phyloP scores from a whole-genome alignment of 1,284 basidiomycete species.

The Tilletia caries region DNA sequence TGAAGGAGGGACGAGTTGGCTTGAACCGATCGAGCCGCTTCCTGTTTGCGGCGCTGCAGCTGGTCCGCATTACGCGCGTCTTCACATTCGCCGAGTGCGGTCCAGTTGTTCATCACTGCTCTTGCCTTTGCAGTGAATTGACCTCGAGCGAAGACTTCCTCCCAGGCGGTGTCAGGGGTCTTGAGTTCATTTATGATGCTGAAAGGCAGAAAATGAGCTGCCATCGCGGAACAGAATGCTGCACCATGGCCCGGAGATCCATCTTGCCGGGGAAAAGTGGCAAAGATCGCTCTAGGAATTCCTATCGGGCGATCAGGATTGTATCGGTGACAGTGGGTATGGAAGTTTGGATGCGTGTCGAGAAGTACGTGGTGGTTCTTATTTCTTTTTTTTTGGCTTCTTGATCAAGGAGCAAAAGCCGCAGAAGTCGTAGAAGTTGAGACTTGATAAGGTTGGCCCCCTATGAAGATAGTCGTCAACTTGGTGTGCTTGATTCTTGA shows the following conservation, averaged over 20 bases:
- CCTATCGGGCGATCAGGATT: background rate
- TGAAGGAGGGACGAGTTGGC: too few relatives aligned
- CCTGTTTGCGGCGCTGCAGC: background rate
- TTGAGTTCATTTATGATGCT: background rate
- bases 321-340: background rate
- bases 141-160: background rate
- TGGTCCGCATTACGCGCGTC: background rate
- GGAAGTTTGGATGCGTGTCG: background rate
- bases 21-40: too few relatives aligned
- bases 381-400: background rate
- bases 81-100: background rate
- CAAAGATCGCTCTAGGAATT: background rate
- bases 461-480: background rate
- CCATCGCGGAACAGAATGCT: background rate
- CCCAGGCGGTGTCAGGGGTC: background rate
- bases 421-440: background rate
- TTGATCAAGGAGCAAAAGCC: background rate
- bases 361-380: background rate
- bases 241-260: background rate
- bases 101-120: background rate
- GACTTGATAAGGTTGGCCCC: background rate
- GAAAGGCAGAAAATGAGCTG: background rate
- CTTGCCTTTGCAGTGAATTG: background rate
- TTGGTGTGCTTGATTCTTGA: background rate
- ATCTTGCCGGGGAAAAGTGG: background rate